Evolutionary conservation across 257 asterid genomes (phyloP).

Genomic region (Forsythia suspensa): DNA sequence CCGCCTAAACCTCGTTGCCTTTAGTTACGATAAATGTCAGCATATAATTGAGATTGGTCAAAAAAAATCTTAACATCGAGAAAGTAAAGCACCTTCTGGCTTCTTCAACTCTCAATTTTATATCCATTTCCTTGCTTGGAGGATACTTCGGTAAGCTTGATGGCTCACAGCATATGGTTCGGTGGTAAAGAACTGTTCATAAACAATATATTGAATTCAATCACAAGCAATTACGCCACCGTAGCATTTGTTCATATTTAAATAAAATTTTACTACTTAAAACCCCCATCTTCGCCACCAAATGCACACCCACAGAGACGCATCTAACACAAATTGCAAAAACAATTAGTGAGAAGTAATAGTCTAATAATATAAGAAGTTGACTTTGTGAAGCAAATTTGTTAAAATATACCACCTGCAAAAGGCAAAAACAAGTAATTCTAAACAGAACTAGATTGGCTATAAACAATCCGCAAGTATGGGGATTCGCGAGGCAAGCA

Average conservation of each 20-base stretch:
- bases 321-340: neutral
- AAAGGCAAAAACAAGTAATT: neutral
- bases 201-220: conserved; percentile 2
- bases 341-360: neutral
- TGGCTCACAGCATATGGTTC: conserved; percentile 90
- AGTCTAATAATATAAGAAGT: neutral
- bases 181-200: conserved; percentile 61
- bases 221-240: neutral
- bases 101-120: conserved; percentile 83
- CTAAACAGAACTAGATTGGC: neutral
- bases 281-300: neutral
- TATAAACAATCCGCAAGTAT: neutral
- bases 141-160: conserved; percentile 85
- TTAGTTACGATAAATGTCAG: conserved; percentile 21
- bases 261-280: neutral
- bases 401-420: neutral
- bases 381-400: neutral
- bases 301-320: neutral
- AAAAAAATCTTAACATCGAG: conserved; percentile 13
- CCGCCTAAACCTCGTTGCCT: conserved; percentile 66
- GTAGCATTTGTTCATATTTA: neutral
- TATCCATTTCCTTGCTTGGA: conserved; percentile 94
- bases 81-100: conserved; percentile 60
- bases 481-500: neutral
- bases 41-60: conserved; percentile 2